Base-by-base conservation (phyloP, 2,329 filamentous ascomycete species). In the Penicillium aurantiogriseum region DNA sequence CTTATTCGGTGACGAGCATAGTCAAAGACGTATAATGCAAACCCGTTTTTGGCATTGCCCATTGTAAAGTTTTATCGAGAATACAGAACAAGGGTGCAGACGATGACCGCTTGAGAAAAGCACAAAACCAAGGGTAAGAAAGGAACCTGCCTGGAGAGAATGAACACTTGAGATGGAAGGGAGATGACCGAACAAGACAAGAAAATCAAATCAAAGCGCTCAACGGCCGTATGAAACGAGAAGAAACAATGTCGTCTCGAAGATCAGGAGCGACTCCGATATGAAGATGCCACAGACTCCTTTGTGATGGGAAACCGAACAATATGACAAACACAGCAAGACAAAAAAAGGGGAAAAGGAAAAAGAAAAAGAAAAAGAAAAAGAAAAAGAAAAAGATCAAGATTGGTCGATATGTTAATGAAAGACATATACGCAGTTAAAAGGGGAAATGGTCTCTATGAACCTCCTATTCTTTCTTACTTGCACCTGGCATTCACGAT, bases 91-190 rank as follows among this genome's bases (percentile, higher is more conserved):
- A 49, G 54, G 21, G 36, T 45, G 57, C 54, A 64, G 59, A 58
- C 51, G 58, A 59, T 62, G 62, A 65, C 60, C 62, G 53, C 63
- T 61, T 62, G 58, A 63, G 55, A 57, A 64, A 54, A 58, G 59
- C 48, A 52, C 50, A 51, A 61, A 46, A 45, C 21, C 51, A 62
- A 62, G 57, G 58, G 60, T 52, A 54, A 56, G 39, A 51, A 62
- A 69, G 67, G 68, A 59, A 66, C 70, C 70, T 67, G 70, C 70
- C 68, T 71, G 48, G 62, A 62, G 60, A 63, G 65, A 61, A 65
- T 60, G 55, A 64, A 67, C 64, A 64, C 64, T 69, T 65, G 64
- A 66, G 45, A 60, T 60, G 64, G 58, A 65, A 65, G 63, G 63
- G 61, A 63, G 61, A 63, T 57, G 60, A 64, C 53, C 43, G 43